Percentiles rank a stretch among this genome's conserved stretches.
Evolutionary conservation across 768 basidiomycete species (phyloP).

Genomic region (Lanmaoa rubissima): DNA sequence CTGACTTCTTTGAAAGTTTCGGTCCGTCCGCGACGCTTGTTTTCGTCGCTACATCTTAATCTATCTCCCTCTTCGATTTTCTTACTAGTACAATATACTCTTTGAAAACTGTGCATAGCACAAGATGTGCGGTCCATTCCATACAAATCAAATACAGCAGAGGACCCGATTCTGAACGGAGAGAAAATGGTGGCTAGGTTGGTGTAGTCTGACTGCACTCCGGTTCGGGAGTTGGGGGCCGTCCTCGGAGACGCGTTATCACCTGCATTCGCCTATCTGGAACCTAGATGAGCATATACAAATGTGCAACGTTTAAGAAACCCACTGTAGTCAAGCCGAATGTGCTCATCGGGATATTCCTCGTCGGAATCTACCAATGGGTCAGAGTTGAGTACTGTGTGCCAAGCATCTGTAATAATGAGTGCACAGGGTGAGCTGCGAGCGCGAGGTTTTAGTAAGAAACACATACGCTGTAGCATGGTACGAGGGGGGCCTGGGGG

Average conservation of each 20-base stretch:
- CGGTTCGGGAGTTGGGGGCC: constrained; percentile 54
- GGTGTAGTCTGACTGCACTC: constrained; percentile 22
- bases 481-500: constrained; percentile 40
- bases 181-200: not conserved
- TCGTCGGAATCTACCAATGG: constrained; percentile 78
- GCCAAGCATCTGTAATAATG: constrained; percentile 62
- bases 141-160: constrained; percentile 4
- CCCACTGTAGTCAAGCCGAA: constrained; percentile 65
- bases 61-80: constrained; percentile 16
- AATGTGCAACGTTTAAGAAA: constrained; percentile 2
- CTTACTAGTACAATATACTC: constrained; percentile 24
- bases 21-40: constrained; percentile 13
- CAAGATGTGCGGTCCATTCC: constrained; percentile 3
- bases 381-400: constrained; percentile 61
- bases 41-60: constrained; percentile 10
- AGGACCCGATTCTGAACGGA: not conserved
- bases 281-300: constrained; percentile 9
- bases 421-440: constrained; percentile 10
- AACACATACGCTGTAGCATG: constrained; percentile 64
- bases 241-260: constrained; percentile 55
- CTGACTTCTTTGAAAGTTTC: constrained; percentile 14
- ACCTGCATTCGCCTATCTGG: constrained; percentile 61
- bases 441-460: not conserved
- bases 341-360: constrained; percentile 61
- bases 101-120: constrained; percentile 22